A percentile compares a stretch with the other conserved stretches of the same genome.
Evolutionary conservation across 345 rosid genomes (phyloP).

Genomic region (Moringa oleifera): DNA sequence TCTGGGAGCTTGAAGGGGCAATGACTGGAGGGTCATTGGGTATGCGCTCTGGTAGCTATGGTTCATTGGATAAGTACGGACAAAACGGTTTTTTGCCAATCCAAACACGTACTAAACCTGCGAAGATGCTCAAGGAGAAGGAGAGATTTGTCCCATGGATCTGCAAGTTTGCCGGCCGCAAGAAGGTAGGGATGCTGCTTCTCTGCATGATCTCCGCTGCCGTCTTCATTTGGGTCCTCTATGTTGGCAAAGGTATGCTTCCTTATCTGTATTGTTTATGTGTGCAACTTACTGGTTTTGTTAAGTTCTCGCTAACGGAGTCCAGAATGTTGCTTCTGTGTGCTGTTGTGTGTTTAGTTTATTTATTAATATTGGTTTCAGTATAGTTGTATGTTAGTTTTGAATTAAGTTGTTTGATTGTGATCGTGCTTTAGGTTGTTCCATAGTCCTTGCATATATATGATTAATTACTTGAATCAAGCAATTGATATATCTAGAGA

Average conservation of each 20-base stretch:
- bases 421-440: not conserved
- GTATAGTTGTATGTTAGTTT: not conserved
- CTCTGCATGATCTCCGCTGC: constrained; percentile 79
- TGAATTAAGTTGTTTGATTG: not conserved
- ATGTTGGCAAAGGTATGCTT: constrained; percentile 66
- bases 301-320: not conserved
- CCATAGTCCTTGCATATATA: not conserved
- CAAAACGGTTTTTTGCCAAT: constrained; percentile 48
- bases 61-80: constrained; percentile 70
- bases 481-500: not conserved
- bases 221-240: constrained; percentile 76
- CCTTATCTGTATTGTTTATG: not conserved
- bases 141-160: constrained; percentile 76
- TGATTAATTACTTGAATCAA: not conserved
- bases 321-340: not conserved
- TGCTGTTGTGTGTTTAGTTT: not conserved
- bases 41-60: constrained; percentile 80
- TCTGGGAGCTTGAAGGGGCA: constrained; percentile 23
- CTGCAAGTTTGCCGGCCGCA: constrained; percentile 88
- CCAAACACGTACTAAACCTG: constrained; percentile 54
- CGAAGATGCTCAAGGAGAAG: constrained; percentile 80
- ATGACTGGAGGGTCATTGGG: constrained; percentile 72
- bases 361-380: constrained; percentile 1
- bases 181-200: constrained; percentile 89
- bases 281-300: too few relatives aligned